A percentile compares a stretch with the other conserved stretches of the same genome.
Evolutionary conservation across 2,329 filamentous ascomycete genomes (phyloP).

Genomic region (Colletotrichum sp.): DNA sequence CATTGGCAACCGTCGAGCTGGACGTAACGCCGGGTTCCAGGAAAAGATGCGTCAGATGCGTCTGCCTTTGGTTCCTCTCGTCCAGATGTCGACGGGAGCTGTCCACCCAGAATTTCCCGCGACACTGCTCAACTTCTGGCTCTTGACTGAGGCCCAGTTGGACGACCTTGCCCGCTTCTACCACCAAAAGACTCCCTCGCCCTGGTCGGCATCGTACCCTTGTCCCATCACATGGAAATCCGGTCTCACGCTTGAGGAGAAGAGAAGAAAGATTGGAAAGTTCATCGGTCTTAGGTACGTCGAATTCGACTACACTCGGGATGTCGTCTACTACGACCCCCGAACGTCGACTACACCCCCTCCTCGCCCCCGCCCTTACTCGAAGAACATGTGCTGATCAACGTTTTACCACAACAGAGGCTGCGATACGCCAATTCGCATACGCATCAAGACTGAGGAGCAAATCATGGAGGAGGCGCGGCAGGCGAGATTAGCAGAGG

Average conservation of each 20-base stretch:
- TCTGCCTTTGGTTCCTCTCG: slow-evolving; percentile 69
- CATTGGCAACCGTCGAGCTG: slow-evolving; percentile 41
- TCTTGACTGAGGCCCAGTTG: slow-evolving; percentile 73
- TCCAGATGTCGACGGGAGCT: slow-evolving; percentile 65
- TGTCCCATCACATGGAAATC: slow-evolving; percentile 69
- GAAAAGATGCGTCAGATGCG: slow-evolving; percentile 70
- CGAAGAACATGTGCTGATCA: background rate
- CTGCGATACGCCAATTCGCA: slow-evolving; percentile 19
- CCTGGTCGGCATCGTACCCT: slow-evolving; percentile 67
- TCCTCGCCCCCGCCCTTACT: background rate
- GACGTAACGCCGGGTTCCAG: slow-evolving; percentile 55
- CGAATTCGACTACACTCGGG: slow-evolving; percentile 24
- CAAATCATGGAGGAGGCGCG: slow-evolving; percentile 51
- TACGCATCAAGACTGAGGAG: slow-evolving; percentile 45
- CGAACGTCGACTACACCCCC: slow-evolving; percentile 21
- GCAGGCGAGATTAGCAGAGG: slow-evolving; percentile 39
- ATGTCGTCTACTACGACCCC: slow-evolving; percentile 41
- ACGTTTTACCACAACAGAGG: background rate
- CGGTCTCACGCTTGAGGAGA: slow-evolving; percentile 64
- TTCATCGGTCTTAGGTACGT: slow-evolving; percentile 76
- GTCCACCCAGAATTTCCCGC: slow-evolving; percentile 69
- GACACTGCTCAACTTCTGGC: slow-evolving; percentile 74
- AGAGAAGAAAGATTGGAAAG: slow-evolving; percentile 73
- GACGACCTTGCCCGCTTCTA: slow-evolving; percentile 76
- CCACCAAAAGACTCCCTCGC: slow-evolving; percentile 67